These are phyloP conservation scores for Bipolaris bicolor DNA, from an alignment of 2,329 filamentous ascomycete species.

Conservation along the genomic window DNA sequence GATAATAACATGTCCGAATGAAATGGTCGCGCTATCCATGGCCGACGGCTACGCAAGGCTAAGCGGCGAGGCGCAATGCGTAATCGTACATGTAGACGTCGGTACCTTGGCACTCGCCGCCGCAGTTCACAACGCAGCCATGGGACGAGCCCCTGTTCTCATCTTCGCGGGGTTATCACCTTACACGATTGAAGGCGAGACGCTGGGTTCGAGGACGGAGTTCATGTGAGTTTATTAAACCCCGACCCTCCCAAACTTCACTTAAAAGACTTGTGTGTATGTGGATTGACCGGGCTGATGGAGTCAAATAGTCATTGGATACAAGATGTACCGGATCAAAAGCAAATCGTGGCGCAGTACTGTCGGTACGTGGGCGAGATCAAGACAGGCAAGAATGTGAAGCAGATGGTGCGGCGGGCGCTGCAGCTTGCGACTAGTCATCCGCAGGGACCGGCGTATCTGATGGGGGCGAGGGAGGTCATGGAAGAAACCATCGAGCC, in stretches of 20 bases:
- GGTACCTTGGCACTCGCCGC: slow-evolving; percentile 79
- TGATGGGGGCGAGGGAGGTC: slow-evolving; percentile 77
- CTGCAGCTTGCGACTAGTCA: slow-evolving; percentile 80
- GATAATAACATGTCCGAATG: slow-evolving; percentile 81
- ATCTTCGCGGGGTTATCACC: slow-evolving; percentile 81
- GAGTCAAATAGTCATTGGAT: slow-evolving; percentile 74
- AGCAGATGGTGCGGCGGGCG: slow-evolving; percentile 86
- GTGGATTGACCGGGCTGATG: too few relatives aligned
- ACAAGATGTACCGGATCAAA: slow-evolving; percentile 82
- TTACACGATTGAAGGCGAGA: slow-evolving; percentile 77
- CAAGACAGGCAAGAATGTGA: slow-evolving; percentile 82
- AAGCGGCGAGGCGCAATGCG: slow-evolving; percentile 74
- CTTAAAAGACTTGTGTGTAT: too few relatives aligned
- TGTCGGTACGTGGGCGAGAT: slow-evolving; percentile 84
- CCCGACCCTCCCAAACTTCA: too few relatives aligned
- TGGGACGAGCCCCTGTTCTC: slow-evolving; percentile 74
- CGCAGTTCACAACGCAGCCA: slow-evolving; percentile 79
- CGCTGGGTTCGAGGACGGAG: slow-evolving; percentile 73
- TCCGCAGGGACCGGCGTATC: slow-evolving; percentile 79
- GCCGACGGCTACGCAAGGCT: slow-evolving; percentile 77
- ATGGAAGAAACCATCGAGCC: slow-evolving; percentile 78
- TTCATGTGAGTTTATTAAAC: slow-evolving; percentile 68
- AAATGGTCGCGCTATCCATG: slow-evolving; percentile 88
- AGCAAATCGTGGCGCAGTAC: slow-evolving; percentile 80
- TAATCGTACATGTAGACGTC: slow-evolving; percentile 82